Conservation (phyloP, 805 yeast species). For the Pichia phayaonensis region DNA sequence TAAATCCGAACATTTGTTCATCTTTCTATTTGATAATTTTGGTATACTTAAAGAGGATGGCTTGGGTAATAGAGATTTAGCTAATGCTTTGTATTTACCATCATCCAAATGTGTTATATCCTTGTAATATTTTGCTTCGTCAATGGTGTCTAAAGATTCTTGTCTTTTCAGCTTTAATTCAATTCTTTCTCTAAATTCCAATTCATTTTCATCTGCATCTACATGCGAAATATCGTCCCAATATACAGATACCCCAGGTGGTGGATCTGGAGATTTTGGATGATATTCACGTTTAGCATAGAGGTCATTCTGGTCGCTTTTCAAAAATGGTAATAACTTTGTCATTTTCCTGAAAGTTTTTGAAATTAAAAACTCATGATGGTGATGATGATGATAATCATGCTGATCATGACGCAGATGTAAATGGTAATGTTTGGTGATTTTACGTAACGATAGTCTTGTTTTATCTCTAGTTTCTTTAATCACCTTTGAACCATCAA, state of each 20-base stretch:
- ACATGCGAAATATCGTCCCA: constrained; percentile 7
- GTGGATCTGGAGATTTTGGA: constrained; percentile 7
- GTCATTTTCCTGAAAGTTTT: constrained; percentile 4
- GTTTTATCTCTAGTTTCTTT: background rate
- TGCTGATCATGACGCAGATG: background rate
- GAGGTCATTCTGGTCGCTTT: background rate
- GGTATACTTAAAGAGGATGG: constrained; percentile 10
- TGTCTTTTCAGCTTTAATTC: constrained; percentile 41
- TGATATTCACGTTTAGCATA: constrained; percentile 1
- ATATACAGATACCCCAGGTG: constrained; percentile 2
- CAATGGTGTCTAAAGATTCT: constrained; percentile 50
- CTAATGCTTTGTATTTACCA: constrained; percentile 62
- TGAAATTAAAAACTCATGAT: background rate
- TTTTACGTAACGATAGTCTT: background rate
- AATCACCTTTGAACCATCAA: background rate
- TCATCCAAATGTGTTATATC: constrained; percentile 54
- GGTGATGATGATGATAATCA: background rate
- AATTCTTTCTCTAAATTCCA: constrained; percentile 28
- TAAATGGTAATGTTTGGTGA: background rate
- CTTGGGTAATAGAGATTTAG: constrained; percentile 41
- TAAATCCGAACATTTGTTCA: background rate
- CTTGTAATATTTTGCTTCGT: constrained; percentile 53
- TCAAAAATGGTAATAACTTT: background rate
- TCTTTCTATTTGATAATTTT: background rate
- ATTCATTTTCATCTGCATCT: constrained; percentile 15